Evolutionary conservation across 1,284 basidiomycete species (phyloP).

Genomic region (Cryptococcus floricola): DNA sequence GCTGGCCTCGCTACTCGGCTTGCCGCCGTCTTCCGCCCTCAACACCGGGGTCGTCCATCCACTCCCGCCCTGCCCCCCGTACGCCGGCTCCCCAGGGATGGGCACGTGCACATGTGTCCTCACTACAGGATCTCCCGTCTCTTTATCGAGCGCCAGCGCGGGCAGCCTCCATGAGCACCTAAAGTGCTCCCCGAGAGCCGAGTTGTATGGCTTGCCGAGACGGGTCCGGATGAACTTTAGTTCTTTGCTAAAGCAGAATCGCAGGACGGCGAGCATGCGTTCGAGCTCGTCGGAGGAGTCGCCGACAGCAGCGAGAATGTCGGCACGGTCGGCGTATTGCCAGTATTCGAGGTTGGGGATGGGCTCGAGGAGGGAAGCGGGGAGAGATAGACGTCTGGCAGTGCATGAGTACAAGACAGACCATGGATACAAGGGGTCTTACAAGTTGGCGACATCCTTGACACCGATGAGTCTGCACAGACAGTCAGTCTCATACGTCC

Average conservation of each 20-base stretch:
- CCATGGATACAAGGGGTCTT: constrained; percentile 24
- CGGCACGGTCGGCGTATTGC: constrained; percentile 90
- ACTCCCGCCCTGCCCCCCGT: constrained; percentile 41
- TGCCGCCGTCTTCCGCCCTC: constrained; percentile 39
- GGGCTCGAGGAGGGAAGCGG: constrained; percentile 83
- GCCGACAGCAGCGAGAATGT: constrained; percentile 83
- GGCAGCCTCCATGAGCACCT: constrained; percentile 64
- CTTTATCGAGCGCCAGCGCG: constrained; percentile 43
- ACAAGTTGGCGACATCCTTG: constrained; percentile 89
- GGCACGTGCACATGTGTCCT: constrained; percentile 49
- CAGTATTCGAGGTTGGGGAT: constrained; percentile 93
- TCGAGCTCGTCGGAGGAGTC: constrained; percentile 85
- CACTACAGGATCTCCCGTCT: constrained; percentile 47
- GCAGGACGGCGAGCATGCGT: constrained; percentile 83
- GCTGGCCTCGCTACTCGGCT: constrained; percentile 29
- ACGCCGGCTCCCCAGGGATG: constrained; percentile 40
- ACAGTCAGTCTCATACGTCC: constrained; percentile 63
- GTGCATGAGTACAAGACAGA: background rate
- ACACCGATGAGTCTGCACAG: constrained; percentile 55
- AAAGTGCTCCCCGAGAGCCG: constrained; percentile 87
- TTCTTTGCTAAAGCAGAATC: constrained; percentile 90
- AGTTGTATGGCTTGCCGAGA: constrained; percentile 94
- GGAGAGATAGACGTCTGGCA: constrained; percentile 77
- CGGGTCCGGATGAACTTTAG: constrained; percentile 89
- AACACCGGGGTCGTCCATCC: constrained; percentile 46